Base-by-base conservation (phyloP, 495 filamentous ascomycete species). In the Penicillium salamii region DNA sequence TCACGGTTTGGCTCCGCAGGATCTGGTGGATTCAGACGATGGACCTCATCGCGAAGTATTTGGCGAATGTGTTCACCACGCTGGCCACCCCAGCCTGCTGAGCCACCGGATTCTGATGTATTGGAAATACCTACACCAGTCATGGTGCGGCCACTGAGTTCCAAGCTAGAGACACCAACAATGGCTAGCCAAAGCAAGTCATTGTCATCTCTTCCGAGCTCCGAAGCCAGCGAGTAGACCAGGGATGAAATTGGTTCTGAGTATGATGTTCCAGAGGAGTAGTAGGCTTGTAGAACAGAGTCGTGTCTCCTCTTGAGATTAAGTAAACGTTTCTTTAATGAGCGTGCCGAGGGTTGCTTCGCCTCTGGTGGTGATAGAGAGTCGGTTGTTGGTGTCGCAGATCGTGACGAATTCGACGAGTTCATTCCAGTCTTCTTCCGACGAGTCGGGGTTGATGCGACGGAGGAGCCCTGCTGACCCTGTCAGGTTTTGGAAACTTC, bases 191-290 rank as follows among this genome's bases (percentile, higher is more conserved):
- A 98, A 23, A 98, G 82, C 23, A 97, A 72, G 57, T 98, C 91
- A 58, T 97, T 97, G 60, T 97, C 92, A 74, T 98, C 93, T 33
- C 90, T 86, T 49, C 92, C 95, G 9, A 97, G 81, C 55, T 97
- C 93, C 2, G 91, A 96, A 14, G 91, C 93, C 5, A 98, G 77
- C 2, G 90, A 95, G 69, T 97, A 98, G 50, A 98, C 72, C 60
- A 98, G 81, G 1, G 89, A 91, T 0, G 90, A 95, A 49, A 97
- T 89, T 20, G 93, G 93, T 61, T 97, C 95, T 2, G 91, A 90
- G 62, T 95, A 96, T 17, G 91, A 92, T 11, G 89, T 84, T 35
- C 93, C 93, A 11, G 89, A 74, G 5, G 82, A 76, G 66, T 97
- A 96, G 68, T 98, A 98, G 37, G 75, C 75, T 13, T 84, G 77